Percentiles rank a stretch among this genome's conserved stretches.
Evolutionary conservation across 176 grass and related monocot species (phyloP).

Genomic region (Elaeis guineensis): DNA sequence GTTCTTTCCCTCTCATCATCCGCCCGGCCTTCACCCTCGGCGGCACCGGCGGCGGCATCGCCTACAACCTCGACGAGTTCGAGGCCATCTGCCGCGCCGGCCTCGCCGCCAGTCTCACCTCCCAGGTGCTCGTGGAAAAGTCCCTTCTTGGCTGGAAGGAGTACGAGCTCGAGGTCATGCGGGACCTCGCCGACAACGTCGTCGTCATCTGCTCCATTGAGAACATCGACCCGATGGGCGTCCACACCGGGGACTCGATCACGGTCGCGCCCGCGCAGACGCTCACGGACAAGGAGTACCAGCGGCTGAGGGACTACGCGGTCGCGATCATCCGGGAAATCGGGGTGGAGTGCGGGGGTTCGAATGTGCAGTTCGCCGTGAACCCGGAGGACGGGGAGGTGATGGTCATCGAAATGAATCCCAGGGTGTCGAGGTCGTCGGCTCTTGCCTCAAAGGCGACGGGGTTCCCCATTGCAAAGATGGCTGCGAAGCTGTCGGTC

Average conservation of each 20-base stretch:
- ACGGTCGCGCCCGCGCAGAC: constrained; percentile 92
- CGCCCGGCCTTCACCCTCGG: constrained; percentile 90
- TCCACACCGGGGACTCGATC: constrained; percentile 96
- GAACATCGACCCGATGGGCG: constrained; percentile 97
- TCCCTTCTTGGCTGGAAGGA: constrained; percentile 98
- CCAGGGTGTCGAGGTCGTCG: constrained; percentile 87
- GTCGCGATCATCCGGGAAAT: constrained; percentile 95
- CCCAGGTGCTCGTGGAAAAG: constrained; percentile 92
- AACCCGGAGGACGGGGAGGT: constrained; percentile 92
- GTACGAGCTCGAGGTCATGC: constrained; percentile 98
- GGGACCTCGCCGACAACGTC: constrained; percentile 91
- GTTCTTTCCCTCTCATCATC: constrained; percentile 79
- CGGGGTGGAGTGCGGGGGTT: constrained; percentile 93
- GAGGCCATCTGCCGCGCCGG: constrained; percentile 80
- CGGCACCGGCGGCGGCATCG: constrained; percentile 87
- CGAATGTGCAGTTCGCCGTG: constrained; percentile 89
- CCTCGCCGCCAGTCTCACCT: constrained; percentile 53
- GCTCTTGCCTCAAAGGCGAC: constrained; percentile 87
- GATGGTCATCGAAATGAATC: constrained; percentile 99
- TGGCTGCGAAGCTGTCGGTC: constrained; percentile 91
- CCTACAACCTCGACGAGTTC: constrained; percentile 82
- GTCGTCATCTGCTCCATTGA: constrained; percentile 98
- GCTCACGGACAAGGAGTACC: constrained; percentile 90
- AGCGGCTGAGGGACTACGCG: constrained; percentile 71
- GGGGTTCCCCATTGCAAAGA: constrained; percentile 94